phyloP scores from a whole-genome alignment of 176 grass and related monocot genomes.

The Zoysia japonica region DNA sequence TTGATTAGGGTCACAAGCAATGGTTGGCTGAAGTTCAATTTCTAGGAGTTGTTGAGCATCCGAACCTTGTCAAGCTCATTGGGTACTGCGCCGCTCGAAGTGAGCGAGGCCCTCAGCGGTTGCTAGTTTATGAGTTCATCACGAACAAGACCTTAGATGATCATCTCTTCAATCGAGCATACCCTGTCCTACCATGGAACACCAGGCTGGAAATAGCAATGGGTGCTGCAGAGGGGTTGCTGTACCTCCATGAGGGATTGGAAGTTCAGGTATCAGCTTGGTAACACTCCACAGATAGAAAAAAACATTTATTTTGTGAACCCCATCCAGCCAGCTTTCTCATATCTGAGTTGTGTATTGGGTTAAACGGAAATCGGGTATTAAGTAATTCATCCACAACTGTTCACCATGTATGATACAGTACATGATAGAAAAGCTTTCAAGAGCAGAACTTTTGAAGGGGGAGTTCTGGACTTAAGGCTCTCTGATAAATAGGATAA shows the following conservation, averaged over 20 bases:
- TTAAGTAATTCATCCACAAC: neutral
- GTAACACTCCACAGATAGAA: neutral
- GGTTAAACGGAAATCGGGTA: neutral
- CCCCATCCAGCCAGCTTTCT: neutral
- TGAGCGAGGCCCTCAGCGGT: constrained; percentile 56
- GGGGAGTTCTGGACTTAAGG: neutral
- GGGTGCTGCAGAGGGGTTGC: constrained; percentile 64
- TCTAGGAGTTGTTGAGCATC: constrained; percentile 69
- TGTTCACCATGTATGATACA: no score
- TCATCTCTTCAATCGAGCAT: constrained; percentile 69
- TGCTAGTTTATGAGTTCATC: constrained; percentile 78
- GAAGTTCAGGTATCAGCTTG: constrained; percentile 67
- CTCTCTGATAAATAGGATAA: neutral
- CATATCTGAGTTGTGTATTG: neutral
- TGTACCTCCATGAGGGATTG: constrained; percentile 66
- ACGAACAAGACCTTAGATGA: constrained; percentile 72
- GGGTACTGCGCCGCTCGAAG: constrained; percentile 55
- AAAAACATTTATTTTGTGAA: neutral
- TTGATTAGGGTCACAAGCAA: constrained; percentile 69
- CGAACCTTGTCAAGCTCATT: constrained; percentile 69
- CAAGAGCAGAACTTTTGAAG: neutral
- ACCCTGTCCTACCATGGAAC: constrained; percentile 66
- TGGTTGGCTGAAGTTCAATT: constrained; percentile 82
- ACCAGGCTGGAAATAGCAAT: constrained; percentile 58
- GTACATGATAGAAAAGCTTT: no score